These are phyloP conservation scores for Penicillium glabrum DNA, from an alignment of 2,329 filamentous ascomycete genomes.

Conservation along the genomic window DNA sequence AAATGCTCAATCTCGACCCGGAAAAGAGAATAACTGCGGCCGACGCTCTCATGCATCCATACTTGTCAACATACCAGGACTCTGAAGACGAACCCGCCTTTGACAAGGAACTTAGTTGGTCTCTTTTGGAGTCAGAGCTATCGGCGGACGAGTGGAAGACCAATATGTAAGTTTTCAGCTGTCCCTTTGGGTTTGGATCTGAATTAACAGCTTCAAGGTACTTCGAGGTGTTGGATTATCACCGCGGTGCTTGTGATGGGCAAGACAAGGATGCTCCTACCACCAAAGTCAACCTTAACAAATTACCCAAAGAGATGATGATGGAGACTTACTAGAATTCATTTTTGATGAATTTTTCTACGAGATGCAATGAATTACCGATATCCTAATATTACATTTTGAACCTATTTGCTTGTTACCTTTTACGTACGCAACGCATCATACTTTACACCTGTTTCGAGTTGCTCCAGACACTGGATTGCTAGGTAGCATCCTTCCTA, in stretches of 20 bases:
- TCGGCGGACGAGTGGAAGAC: neutral
- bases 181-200: neutral
- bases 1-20: conserved; percentile 96
- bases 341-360: too few species aligned
- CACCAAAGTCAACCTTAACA: neutral
- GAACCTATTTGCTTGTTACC: too few species aligned
- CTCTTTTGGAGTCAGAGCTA: conserved; percentile 91
- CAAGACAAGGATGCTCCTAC: neutral
- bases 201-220: neutral
- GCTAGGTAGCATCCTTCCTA: too few species aligned
- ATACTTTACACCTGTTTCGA: too few species aligned
- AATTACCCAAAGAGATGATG: neutral
- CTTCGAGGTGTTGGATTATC: neutral
- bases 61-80: conserved; percentile 94
- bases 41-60: conserved; percentile 82
- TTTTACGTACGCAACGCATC: too few species aligned
- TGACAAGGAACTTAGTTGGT: conserved; percentile 98
- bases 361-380: too few species aligned
- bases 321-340: neutral
- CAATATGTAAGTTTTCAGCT: neutral
- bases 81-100: conserved; percentile 92
- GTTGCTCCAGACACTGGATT: too few species aligned
- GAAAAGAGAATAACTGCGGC: conserved; percentile 86
- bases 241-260: neutral
- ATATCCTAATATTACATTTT: too few species aligned